These are phyloP conservation scores for Podospora conica DNA, from an alignment of 495 filamentous ascomycete species.

Conservation along the genomic window DNA sequence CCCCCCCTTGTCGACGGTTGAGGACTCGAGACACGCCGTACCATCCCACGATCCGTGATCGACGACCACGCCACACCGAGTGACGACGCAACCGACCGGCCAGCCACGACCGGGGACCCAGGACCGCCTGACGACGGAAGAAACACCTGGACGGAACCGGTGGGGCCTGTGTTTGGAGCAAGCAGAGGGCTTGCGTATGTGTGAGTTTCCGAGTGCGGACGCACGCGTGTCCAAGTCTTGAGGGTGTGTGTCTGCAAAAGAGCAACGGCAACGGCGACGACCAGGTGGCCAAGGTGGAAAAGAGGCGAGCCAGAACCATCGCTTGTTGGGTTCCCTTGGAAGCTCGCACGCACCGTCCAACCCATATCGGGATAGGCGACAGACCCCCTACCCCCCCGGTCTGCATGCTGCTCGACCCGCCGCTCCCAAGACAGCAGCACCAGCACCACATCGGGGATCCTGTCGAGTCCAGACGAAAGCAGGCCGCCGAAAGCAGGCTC, in stretches of 20 bases:
- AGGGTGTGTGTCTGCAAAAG: not conserved
- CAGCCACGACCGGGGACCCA: not conserved
- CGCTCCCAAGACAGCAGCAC: slow-evolving; percentile 33
- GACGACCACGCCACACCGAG: not conserved
- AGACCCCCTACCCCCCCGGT: slow-evolving; percentile 22
- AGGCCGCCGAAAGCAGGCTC: slow-evolving; percentile 25
- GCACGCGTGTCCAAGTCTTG: not conserved
- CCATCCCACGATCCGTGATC: not conserved
- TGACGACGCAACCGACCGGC: not conserved
- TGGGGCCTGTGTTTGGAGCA: not conserved
- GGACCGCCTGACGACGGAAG: not conserved
- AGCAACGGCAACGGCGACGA: not conserved
- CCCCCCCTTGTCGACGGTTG: slow-evolving; percentile 8
- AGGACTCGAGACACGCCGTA: slow-evolving; percentile 6
- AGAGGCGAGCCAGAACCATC: not conserved
- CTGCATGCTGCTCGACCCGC: slow-evolving; percentile 44
- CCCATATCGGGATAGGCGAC: slow-evolving; percentile 17
- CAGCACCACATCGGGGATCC: slow-evolving; percentile 34
- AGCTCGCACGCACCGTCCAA: slow-evolving; percentile 11
- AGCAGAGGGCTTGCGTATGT: not conserved
- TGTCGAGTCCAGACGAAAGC: slow-evolving; percentile 33
- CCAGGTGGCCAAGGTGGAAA: not conserved
- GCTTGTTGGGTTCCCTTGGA: not conserved
- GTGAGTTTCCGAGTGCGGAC: not conserved
- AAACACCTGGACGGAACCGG: not conserved